phyloP scores from a whole-genome alignment of 2,329 filamentous ascomycete species.

The Trichoderma sp. region DNA sequence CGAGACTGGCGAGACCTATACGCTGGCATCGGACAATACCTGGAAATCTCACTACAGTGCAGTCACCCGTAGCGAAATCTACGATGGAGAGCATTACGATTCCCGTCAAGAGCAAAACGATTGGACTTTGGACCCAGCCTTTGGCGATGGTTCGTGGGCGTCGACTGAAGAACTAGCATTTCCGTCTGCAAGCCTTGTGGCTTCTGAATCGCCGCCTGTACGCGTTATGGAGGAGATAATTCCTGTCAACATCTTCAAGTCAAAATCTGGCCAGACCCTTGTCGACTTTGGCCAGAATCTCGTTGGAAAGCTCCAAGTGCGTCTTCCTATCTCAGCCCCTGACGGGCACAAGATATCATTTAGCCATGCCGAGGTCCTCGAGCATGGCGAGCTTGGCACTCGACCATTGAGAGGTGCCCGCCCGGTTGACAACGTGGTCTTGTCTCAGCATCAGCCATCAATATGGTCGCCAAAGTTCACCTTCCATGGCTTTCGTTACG shows the following conservation, averaged over 20 bases:
- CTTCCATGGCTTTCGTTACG: constrained; percentile 56
- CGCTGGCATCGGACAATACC: constrained; percentile 40
- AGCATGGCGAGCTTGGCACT: constrained; percentile 47
- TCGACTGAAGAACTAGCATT: constrained; percentile 17
- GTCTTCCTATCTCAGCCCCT: constrained; percentile 32
- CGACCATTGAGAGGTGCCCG: constrained; percentile 47
- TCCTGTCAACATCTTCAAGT: constrained; percentile 36
- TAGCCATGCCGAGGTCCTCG: constrained; percentile 57
- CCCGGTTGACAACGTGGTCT: constrained; percentile 44
- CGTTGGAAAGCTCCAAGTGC: constrained; percentile 49
- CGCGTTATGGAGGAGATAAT: constrained; percentile 38
- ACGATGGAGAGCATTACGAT: constrained; percentile 57
- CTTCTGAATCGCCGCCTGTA: constrained; percentile 49
- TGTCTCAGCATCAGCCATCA: constrained; percentile 29
- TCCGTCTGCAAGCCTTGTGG: constrained; percentile 39
- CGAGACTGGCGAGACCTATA: constrained; percentile 34
- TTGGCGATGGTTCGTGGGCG: constrained; percentile 23
- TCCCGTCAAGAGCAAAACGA: constrained; percentile 35
- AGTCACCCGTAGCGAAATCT: constrained; percentile 46
- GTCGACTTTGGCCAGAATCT: constrained; percentile 62
- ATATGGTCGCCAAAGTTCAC: constrained; percentile 52
- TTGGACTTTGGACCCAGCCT: constrained; percentile 28
- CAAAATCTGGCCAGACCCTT: constrained; percentile 47
- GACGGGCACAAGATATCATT: constrained; percentile 47
- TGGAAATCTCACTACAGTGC: constrained; percentile 43